Evolutionary conservation across 768 basidiomycete species (phyloP).

Genomic region (Cystofilobasidium ferigula): DNA sequence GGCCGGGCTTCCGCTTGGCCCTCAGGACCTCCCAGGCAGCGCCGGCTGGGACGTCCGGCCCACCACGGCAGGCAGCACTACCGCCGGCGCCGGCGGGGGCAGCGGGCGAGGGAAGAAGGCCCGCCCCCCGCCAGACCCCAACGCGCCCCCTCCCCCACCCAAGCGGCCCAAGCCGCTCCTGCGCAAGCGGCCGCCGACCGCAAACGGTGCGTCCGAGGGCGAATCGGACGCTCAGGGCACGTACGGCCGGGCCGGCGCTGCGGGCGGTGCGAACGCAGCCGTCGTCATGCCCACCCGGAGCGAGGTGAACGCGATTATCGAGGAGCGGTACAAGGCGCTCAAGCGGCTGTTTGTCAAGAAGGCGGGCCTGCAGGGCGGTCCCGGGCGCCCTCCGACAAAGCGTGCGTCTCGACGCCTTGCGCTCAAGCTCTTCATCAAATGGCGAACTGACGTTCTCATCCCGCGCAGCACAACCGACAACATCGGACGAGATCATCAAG

Average conservation of each 20-base stretch:
- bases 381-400: neutral
- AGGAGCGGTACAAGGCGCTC: neutral
- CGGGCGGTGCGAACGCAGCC: no score
- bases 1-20: no score
- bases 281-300: neutral
- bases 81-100: neutral
- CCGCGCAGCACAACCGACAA: neutral
- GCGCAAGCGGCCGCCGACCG: no score
- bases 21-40: neutral
- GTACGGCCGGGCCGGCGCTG: no score
- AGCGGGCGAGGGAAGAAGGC: neutral
- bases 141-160: neutral
- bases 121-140: neutral
- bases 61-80: neutral
- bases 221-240: constrained; percentile 3
- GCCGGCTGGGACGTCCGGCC: neutral
- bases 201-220: neutral
- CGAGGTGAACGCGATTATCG: neutral
- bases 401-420: neutral
- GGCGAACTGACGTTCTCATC: no score
- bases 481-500: neutral
- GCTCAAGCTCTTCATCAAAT: neutral
- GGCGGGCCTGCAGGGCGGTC: neutral
- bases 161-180: constrained; percentile 1
- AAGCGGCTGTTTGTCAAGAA: neutral